phyloP scores from a whole-genome alignment of 345 rosid genomes.

The Tarenaya hassleriana region DNA sequence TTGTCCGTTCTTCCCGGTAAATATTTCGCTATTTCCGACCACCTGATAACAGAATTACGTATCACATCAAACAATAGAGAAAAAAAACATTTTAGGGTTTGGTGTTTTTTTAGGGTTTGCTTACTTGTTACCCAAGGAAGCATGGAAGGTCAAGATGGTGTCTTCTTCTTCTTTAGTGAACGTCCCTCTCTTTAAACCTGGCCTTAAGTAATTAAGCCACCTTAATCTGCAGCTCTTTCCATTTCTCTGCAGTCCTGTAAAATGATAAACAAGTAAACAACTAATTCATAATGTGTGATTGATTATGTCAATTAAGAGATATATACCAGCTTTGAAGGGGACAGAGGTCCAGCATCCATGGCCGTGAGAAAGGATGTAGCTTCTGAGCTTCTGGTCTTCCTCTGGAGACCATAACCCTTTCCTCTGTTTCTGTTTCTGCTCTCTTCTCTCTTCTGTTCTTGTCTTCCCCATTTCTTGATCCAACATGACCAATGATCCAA shows the following conservation, averaged over 20 bases:
- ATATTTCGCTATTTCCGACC: conserved; percentile 83
- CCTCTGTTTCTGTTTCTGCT: conserved; percentile 65
- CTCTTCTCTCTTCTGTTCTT: conserved; percentile 45
- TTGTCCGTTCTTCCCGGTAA: conserved; percentile 96
- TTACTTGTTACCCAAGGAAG: conserved; percentile 87
- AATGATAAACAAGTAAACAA: no score
- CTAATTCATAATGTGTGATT: no score
- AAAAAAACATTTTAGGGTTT: no score
- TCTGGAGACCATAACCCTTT: conserved; percentile 98
- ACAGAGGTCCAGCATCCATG: conserved; percentile 88
- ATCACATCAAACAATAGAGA: conserved; percentile 2
- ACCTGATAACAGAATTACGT: conserved; percentile 34
- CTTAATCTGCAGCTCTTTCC: conserved; percentile 96
- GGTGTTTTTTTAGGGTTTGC: no score
- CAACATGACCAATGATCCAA: no score
- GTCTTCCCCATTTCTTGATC: conserved; percentile 30
- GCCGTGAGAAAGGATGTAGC: conserved; percentile 58
- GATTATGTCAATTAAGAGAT: background rate
- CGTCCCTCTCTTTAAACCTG: conserved; percentile 66
- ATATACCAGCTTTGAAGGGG: conserved; percentile 72
- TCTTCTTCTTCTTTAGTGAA: conserved; percentile 65
- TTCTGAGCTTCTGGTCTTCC: conserved; percentile 75
- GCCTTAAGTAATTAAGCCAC: conserved; percentile 90
- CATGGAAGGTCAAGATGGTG: conserved; percentile 62
- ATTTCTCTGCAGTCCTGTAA: conserved; percentile 70